Base-by-base conservation (phyloP, 139 green algal species). In the Volvox africanus region DNA sequence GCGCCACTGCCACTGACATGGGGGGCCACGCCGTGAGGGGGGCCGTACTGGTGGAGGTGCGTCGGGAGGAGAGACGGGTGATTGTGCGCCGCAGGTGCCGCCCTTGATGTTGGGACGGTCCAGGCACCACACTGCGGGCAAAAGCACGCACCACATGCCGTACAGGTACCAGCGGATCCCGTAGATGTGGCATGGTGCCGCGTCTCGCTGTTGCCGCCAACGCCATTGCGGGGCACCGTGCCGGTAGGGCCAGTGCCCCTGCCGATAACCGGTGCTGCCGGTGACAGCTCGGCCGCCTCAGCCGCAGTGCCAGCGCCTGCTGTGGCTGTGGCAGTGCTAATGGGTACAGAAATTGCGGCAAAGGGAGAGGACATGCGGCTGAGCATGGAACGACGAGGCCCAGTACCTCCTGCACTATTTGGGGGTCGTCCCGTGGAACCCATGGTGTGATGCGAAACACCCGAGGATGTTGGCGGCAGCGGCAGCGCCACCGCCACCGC, bases 331-430 rank as follows among this genome's bases (percentile, higher is more conserved):
- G 28, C 75, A 1, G 69, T 89, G 44, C 28, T 30, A 28, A 14
- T 55, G 44, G 44, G 44, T 55, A 9, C 44, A 5, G 44, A 9
- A 55, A 55, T 9, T 9, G 44, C 44, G 44, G 44, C 44, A 55
- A 89, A 89, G 44, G 85, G 85, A 20, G 85, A 82, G 0, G 82
- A 88, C 35, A 89, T 73, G 44, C 85, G 85, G 69, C 69, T 89
- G 44, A 82, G 85, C 26, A 75, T 50, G n/a, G 85, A 89, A 1
- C 69, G 17, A 24, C 69, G 69, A 9, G 22, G 19, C 5, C 24
- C 33, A 1, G 35, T 6, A 30, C 65, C 65, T 55, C 5, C 44
- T 9, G 44, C 9, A 55, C 9, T 55, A 9, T 55, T 55, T 55
- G 44, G 65, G 6, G 12, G 65, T 2, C 9, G 65, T 24, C 21